Evolutionary conservation across 805 yeast genomes (phyloP).

Genomic region (Wickerhamiella dianesei): DNA sequence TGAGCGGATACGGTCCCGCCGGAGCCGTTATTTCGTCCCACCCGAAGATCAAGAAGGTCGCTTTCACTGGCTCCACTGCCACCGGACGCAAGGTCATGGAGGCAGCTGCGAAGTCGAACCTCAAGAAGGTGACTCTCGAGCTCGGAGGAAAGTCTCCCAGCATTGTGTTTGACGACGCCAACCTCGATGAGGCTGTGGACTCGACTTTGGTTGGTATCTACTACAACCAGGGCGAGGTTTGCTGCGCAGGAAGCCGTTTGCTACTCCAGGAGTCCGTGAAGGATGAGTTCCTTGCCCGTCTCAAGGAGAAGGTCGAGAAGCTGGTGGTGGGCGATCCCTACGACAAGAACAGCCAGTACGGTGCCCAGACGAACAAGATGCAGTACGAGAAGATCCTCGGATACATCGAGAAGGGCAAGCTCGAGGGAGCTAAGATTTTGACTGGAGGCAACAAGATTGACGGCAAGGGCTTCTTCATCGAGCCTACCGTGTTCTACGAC

Average conservation of each 20-base stretch:
- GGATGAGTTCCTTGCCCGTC: constrained; percentile 55
- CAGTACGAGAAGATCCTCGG: constrained; percentile 68
- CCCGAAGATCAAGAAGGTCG: constrained; percentile 73
- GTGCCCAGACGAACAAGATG: constrained; percentile 76
- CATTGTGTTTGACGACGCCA: constrained; percentile 75
- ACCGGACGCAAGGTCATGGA: constrained; percentile 75
- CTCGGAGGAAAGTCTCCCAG: constrained; percentile 95
- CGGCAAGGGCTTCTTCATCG: constrained; percentile 34
- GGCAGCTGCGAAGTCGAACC: constrained; percentile 62
- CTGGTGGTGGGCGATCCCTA: constrained; percentile 72
- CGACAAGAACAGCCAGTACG: constrained; percentile 64
- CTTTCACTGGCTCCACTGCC: constrained; percentile 91
- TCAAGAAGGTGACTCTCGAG: constrained; percentile 87
- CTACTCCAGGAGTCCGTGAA: constrained; percentile 76
- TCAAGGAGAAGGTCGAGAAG: constrained; percentile 38
- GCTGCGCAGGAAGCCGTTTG: constrained; percentile 88
- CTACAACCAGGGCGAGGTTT: constrained; percentile 91
- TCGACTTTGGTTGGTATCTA: constrained; percentile 72
- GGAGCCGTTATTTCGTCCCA: constrained; percentile 73
- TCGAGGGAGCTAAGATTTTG: constrained; percentile 72
- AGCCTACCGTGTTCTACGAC: constrained; percentile 77
- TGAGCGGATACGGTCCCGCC: constrained; percentile 78
- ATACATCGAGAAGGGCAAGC: constrained; percentile 62
- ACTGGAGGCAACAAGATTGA: constrained; percentile 75
- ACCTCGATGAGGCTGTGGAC: constrained; percentile 60